phyloP scores from a whole-genome alignment of 2,329 filamentous ascomycete genomes.

The Xylaria sp. region DNA sequence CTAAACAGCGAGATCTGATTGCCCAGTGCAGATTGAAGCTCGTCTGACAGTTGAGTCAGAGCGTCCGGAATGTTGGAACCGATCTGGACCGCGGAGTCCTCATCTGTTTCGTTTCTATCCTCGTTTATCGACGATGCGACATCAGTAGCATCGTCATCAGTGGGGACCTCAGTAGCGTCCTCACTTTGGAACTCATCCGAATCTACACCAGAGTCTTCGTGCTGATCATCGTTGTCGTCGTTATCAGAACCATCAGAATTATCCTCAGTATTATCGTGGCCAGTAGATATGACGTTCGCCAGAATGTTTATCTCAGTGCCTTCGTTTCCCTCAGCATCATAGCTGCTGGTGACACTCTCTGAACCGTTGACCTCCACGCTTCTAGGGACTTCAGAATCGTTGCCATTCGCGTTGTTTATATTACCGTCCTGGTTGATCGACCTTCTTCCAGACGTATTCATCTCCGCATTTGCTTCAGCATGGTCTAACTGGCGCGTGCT shows the following conservation, averaged over 20 bases:
- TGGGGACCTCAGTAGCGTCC: constrained; percentile 22
- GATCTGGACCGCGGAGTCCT: constrained; percentile 19
- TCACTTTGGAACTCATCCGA: constrained; percentile 27
- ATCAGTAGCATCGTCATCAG: constrained; percentile 25
- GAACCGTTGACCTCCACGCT: background rate
- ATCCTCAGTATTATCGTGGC: constrained; percentile 1
- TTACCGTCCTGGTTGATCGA: constrained; percentile 1
- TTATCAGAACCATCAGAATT: background rate
- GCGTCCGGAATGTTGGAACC: constrained; percentile 22
- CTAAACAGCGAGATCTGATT: constrained; percentile 42
- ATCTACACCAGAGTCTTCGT: constrained; percentile 8
- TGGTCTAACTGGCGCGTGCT: constrained; percentile 36
- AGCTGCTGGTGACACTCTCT: background rate
- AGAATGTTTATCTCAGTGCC: background rate
- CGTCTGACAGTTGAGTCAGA: constrained; percentile 38
- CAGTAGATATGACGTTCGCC: background rate
- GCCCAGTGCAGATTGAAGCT: constrained; percentile 43
- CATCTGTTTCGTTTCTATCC: constrained; percentile 22
- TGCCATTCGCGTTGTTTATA: constrained; percentile 15
- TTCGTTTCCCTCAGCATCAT: constrained; percentile 12
- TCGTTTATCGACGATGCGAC: constrained; percentile 27
- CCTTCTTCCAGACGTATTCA: constrained; percentile 10
- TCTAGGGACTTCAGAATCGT: background rate
- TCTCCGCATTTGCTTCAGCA: constrained; percentile 2
- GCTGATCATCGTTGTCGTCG: constrained; percentile 10